These are phyloP conservation scores for Cardiospermum halicacabum DNA, from an alignment of 345 rosid species.

Conservation along the genomic window DNA sequence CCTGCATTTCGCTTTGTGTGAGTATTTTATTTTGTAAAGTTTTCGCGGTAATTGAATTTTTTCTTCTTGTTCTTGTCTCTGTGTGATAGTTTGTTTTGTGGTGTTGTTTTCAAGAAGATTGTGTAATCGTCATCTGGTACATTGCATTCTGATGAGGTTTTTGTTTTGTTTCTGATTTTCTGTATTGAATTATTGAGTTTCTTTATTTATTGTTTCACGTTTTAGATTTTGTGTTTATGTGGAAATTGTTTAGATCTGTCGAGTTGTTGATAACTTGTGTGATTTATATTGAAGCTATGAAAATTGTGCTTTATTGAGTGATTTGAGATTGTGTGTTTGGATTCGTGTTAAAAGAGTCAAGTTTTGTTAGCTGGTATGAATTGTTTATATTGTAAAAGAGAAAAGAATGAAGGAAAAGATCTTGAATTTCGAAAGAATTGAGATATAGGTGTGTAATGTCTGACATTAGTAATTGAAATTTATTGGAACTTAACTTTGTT, in stretches of 20 bases:
- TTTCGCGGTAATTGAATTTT: background rate
- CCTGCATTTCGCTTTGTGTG: slow-evolving; percentile 25
- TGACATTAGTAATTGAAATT: background rate
- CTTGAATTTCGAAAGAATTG: background rate
- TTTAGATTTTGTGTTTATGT: background rate
- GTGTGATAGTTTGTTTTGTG: background rate
- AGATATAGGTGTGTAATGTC: background rate
- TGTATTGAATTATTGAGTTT: background rate
- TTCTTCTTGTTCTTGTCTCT: too few species aligned
- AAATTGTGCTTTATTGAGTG: background rate
- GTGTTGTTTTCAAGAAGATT: background rate
- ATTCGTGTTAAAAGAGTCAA: background rate
- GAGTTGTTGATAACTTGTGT: slow-evolving; percentile 8
- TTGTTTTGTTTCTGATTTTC: background rate
- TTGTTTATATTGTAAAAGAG: background rate
- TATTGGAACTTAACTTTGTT: background rate
- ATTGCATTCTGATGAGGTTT: background rate
- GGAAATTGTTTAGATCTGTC: slow-evolving; percentile 21
- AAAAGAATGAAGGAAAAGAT: background rate
- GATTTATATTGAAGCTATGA: background rate
- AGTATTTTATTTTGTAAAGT: background rate
- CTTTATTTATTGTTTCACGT: background rate
- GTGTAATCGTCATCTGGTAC: background rate
- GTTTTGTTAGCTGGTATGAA: slow-evolving; percentile 13
- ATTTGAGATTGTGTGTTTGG: background rate